phyloP scores from a whole-genome alignment of 2,329 filamentous ascomycete species.

The Bimuria novae-zelandiae region DNA sequence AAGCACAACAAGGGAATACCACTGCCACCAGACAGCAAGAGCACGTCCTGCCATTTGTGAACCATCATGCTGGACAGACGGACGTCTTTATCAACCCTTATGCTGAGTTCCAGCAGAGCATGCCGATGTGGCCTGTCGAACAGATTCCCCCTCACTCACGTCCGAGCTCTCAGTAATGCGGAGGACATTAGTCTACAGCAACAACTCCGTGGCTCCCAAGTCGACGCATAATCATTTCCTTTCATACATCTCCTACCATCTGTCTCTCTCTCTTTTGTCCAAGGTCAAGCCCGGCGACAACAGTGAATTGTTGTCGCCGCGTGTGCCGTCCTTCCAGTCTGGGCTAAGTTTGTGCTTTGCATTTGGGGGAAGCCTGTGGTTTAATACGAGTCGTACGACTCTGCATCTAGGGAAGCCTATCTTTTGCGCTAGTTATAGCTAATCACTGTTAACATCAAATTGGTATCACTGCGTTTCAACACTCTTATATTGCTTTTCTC shows the following conservation, averaged over 20 bases:
- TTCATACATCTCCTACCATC: background rate
- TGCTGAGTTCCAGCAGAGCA: background rate
- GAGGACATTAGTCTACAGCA: no score
- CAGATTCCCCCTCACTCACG: no score
- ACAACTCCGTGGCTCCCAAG: no score
- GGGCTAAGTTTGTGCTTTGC: slow-evolving; percentile 7
- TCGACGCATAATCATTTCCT: no score
- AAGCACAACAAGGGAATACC: background rate
- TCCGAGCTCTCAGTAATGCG: no score
- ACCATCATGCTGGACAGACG: background rate
- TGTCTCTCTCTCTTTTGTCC: background rate
- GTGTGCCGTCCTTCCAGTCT: background rate
- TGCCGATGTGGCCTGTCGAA: background rate
- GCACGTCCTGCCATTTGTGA: background rate
- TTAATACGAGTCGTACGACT: background rate
- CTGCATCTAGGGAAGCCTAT: background rate
- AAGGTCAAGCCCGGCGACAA: background rate
- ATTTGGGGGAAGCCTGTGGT: slow-evolving; percentile 5
- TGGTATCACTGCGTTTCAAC: no score
- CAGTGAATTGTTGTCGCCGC: background rate
- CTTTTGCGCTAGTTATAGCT: background rate
- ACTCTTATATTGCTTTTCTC: no score
- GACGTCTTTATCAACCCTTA: background rate
- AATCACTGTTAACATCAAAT: no score
- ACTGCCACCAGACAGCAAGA: background rate